These are phyloP conservation scores for Priceomyces castillae DNA, from an alignment of 805 yeast genomes.

Conservation along the genomic window DNA sequence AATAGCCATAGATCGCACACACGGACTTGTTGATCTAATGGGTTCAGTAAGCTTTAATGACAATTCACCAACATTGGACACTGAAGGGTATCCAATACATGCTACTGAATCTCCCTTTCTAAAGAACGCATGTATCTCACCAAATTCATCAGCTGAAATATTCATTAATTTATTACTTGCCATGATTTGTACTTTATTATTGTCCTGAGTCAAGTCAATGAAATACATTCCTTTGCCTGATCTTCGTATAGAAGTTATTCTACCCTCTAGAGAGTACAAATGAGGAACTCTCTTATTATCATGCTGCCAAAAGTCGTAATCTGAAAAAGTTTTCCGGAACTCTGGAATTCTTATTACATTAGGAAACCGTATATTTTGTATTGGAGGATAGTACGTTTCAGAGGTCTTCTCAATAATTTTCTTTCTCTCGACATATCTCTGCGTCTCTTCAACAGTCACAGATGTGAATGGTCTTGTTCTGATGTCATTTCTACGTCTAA, in stretches of 20 bases:
- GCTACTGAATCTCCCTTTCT: slow-evolving; percentile 72
- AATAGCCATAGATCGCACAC: slow-evolving; percentile 39
- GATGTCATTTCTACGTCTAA: neutral
- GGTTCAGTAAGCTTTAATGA: slow-evolving; percentile 59
- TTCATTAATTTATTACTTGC: slow-evolving; percentile 51
- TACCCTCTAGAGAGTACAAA: slow-evolving; percentile 45
- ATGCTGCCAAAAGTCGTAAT: slow-evolving; percentile 8
- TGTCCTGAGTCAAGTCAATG: slow-evolving; percentile 66
- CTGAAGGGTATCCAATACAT: slow-evolving; percentile 68
- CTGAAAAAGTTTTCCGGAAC: slow-evolving; percentile 10
- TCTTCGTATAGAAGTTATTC: slow-evolving; percentile 53
- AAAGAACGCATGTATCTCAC: slow-evolving; percentile 38
- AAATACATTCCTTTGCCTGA: slow-evolving; percentile 71
- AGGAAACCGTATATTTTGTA: slow-evolving; percentile 9
- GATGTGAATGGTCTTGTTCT: neutral
- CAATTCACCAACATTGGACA: slow-evolving; percentile 75
- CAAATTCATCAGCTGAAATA: slow-evolving; percentile 42
- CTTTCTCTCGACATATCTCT: slow-evolving; percentile 9
- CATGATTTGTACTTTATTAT: slow-evolving; percentile 56
- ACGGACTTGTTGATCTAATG: slow-evolving; percentile 58
- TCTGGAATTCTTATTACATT: slow-evolving; percentile 7
- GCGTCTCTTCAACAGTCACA: neutral
- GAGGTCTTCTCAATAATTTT: slow-evolving; percentile 4
- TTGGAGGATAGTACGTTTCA: slow-evolving; percentile 11
- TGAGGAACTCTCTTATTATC: slow-evolving; percentile 9